Evolutionary conservation across 177 flowering plant species (phyloP).

Genomic region (Vitis hybrid): DNA sequence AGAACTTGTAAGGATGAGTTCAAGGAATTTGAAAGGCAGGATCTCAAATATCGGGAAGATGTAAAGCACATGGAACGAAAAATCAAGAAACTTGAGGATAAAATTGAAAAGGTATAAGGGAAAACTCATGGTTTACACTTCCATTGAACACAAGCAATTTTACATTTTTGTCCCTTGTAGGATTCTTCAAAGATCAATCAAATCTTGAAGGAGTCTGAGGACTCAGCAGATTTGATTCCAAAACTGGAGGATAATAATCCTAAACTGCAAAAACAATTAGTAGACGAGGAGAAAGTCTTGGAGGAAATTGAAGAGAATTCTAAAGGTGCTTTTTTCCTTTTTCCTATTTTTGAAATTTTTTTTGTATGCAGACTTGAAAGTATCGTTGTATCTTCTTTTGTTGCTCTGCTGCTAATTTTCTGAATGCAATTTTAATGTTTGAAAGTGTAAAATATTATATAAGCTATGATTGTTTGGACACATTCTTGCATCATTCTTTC

Average conservation of each 20-base stretch:
- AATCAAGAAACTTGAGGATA: constrained; percentile 83
- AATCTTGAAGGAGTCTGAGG: constrained; percentile 50
- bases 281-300: constrained; percentile 63
- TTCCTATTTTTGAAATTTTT: too few relatives aligned
- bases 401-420: too few relatives aligned
- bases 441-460: too few relatives aligned
- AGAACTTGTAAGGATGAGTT: constrained; percentile 71
- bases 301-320: constrained; percentile 79
- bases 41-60: constrained; percentile 83
- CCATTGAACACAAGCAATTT: constrained; percentile 3
- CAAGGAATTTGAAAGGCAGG: constrained; percentile 95
- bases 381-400: neutral
- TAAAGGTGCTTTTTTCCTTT: constrained; percentile 52
- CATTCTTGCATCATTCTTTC: too few relatives aligned
- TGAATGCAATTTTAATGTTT: too few relatives aligned
- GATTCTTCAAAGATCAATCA: constrained; percentile 69
- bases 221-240: constrained; percentile 64
- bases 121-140: constrained; percentile 1
- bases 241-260: constrained; percentile 74
- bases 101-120: constrained; percentile 63
- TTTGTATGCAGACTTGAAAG: too few relatives aligned
- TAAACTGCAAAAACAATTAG: constrained; percentile 51
- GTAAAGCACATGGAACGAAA: constrained; percentile 81
- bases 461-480: too few relatives aligned
- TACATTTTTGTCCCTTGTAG: constrained; percentile 34